Evolutionary conservation across 140 eudicot species (phyloP).

Genomic region (Cichorium intybus): DNA sequence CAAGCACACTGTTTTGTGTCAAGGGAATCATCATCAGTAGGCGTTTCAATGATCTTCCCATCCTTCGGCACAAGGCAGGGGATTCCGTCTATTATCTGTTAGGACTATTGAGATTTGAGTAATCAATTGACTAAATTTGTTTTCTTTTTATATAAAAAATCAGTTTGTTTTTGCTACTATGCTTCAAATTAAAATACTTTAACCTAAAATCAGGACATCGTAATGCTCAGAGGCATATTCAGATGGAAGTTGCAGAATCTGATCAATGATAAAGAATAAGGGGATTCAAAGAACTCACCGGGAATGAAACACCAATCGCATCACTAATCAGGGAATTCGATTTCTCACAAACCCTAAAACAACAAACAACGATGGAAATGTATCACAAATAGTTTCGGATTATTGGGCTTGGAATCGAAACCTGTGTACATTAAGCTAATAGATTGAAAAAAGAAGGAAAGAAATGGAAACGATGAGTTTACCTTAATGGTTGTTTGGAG

Average conservation of each 20-base stretch:
- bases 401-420: not conserved
- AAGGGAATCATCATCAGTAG: constrained; percentile 18
- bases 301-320: constrained; percentile 79
- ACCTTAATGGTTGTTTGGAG: constrained; percentile 82
- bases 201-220: not conserved
- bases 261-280: not conserved
- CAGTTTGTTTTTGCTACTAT: not conserved
- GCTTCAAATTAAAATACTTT: not conserved
- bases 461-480: not conserved
- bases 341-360: constrained; percentile 57
- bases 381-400: not conserved
- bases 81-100: constrained; percentile 77
- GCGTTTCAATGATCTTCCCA: constrained; percentile 67
- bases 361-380: not conserved
- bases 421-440: not conserved
- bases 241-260: not conserved
- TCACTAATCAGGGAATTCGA: constrained; percentile 84
- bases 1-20: constrained; percentile 4
- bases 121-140: too few species aligned
- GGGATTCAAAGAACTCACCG: constrained; percentile 39
- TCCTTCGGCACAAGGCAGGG: constrained; percentile 90
- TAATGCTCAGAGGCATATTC: not conserved
- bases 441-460: not conserved
- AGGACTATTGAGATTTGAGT: not conserved
- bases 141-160: too few species aligned